Percentiles rank a stretch among this genome's conserved stretches.
Conservation (phyloP, 441 rosid genomes). For the Gossypium davidsonii region DNA sequence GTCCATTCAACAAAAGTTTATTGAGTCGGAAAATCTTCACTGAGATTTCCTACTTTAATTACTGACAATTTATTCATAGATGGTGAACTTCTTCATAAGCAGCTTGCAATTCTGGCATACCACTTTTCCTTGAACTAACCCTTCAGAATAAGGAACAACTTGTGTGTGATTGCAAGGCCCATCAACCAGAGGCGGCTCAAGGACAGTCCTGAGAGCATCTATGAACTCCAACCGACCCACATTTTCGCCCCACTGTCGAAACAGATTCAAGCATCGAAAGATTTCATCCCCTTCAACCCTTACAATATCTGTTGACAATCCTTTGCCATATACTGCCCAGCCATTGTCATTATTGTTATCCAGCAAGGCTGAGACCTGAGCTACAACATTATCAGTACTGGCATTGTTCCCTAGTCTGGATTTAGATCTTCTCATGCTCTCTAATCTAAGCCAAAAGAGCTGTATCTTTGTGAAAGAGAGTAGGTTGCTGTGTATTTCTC, state of each 20-base stretch:
- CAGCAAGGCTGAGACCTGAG: conserved; percentile 40
- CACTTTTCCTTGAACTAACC: conserved; percentile 20
- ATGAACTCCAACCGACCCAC: conserved; percentile 36
- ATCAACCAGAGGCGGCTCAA: conserved; percentile 23
- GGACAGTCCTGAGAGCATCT: conserved; percentile 38
- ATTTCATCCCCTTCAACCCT: conserved; percentile 31
- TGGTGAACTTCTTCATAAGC: conserved; percentile 47
- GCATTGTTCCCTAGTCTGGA: conserved; percentile 23
- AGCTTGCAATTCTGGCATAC: conserved; percentile 56
- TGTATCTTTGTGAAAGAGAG: conserved; percentile 39
- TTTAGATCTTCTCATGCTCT: conserved; percentile 55
- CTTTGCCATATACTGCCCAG: conserved; percentile 60
- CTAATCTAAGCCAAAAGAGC: conserved; percentile 71
- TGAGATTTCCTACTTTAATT: not conserved
- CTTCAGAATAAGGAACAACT: conserved; percentile 39
- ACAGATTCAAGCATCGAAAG: conserved; percentile 33
- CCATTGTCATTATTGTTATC: conserved; percentile 35
- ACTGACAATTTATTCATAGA: conserved; percentile 35
- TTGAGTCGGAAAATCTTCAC: conserved; percentile 3
- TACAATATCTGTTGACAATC: conserved; percentile 30
- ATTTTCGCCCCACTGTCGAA: conserved; percentile 43
- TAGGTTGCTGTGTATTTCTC: conserved; percentile 29
- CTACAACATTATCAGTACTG: conserved; percentile 35
- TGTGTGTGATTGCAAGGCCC: conserved; percentile 42
- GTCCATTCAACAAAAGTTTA: not conserved